These are phyloP conservation scores for Alternaria arborescens DNA, from an alignment of 2,329 filamentous ascomycete genomes.

Conservation along the genomic window DNA sequence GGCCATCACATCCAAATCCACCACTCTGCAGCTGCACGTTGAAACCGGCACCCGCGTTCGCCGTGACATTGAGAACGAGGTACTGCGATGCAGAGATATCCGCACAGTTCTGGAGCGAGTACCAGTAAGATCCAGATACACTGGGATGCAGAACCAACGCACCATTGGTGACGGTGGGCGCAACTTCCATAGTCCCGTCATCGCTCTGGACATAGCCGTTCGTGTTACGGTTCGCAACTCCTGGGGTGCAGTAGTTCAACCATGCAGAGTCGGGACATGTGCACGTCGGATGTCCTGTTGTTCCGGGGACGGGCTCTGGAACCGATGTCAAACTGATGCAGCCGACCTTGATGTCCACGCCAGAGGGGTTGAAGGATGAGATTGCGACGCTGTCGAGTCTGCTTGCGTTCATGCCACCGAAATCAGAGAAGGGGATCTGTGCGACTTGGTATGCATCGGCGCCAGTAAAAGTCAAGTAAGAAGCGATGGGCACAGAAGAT, in stretches of 20 bases:
- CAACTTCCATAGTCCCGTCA: constrained; percentile 14
- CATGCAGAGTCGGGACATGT: constrained; percentile 8
- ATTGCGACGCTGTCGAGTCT: constrained; percentile 14
- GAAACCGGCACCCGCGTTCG: constrained; percentile 8
- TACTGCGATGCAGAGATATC: constrained; percentile 1
- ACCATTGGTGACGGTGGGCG: constrained; percentile 2
- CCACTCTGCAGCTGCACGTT: constrained; percentile 18
- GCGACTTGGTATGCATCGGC: constrained; percentile 9
- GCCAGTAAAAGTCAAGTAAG: constrained; percentile 4
- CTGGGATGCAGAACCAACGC: constrained; percentile 11
- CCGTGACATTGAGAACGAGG: constrained; percentile 15
- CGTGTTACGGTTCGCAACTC: constrained; percentile 3
- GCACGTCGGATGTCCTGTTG: not conserved
- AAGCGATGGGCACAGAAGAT: constrained; percentile 5
- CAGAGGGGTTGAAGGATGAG: constrained; percentile 4
- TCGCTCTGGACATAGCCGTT: constrained; percentile 13
- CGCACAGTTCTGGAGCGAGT: constrained; percentile 14
- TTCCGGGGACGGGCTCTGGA: not conserved
- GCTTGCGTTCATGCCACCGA: constrained; percentile 14
- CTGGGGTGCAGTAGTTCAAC: constrained; percentile 16
- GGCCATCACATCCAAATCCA: constrained; percentile 2
- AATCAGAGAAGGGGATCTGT: constrained; percentile 15
- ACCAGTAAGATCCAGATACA: constrained; percentile 15
- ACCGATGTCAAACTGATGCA: constrained; percentile 12
- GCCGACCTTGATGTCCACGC: constrained; percentile 3